Evolutionary conservation across 192 early-diverging fungal species (phyloP), one percentile per base, ranked within the genome.

Genomic region (Spizellomyces punctatus): DNA sequence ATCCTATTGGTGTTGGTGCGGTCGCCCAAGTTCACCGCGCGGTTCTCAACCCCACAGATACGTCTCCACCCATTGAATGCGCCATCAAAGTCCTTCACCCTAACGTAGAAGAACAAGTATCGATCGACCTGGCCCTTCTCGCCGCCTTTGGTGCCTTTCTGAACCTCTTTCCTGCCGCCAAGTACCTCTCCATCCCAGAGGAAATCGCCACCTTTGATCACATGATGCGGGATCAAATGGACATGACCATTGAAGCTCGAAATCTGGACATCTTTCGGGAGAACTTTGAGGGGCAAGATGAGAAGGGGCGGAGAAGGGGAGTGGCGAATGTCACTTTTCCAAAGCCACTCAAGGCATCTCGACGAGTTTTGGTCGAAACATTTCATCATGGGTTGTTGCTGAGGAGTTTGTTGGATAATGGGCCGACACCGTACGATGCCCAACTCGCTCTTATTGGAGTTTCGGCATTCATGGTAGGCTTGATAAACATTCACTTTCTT

Each of bases 61-160:
- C 27, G 3, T 36, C 27, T 3, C 27, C 27, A 36, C 27, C 17
- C 52, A 7, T n/a, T 42, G 56, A 67, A 27, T 64, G 64, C 12
- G 95, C 94, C 0, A 85, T 98, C 65, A 98, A 98, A 71, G 89
- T 98, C 22, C 76, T 97, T 41, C 96, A 98, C 69, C 96, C 96
- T 5, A 79, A 83, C 14, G 93, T 91, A 0, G 81, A 73, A 36
- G 64, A 77, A 10, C 71, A 82, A 43, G 90, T 98, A 16, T 50
- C 73, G 6, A 81, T 88, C 16, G 96, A 98, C 73, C 76, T 98
- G 69, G 82, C 82, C 17, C 93, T 97, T 57, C 91, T 97, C 82
- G 58, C 66, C 7, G 80, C 83, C 58, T 85, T 89, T 60, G 94
- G 93, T 6, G 64, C 58, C 10, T 27, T 90, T 19, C 72, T 96